Conservation (phyloP, 2,329 filamentous ascomycete species). For the Penicillium sp. region DNA sequence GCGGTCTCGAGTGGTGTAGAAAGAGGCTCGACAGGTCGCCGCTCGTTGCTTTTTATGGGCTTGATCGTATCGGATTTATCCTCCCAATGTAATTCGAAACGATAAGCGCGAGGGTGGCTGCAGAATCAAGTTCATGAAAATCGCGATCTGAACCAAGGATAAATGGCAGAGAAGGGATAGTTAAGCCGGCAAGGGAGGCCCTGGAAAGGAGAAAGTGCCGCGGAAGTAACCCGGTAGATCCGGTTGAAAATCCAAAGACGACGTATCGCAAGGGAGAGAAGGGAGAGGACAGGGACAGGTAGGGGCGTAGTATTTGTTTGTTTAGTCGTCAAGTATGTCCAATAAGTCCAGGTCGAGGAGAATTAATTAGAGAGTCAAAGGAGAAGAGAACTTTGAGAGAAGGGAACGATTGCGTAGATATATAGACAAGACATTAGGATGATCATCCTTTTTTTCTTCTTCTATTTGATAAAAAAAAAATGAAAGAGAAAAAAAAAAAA, state of each 20-base stretch:
- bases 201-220: constrained; percentile 26
- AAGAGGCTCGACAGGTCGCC: constrained; percentile 20
- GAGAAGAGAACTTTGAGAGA: constrained; percentile 18
- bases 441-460: constrained; percentile 8
- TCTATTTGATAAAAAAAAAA: constrained; percentile 2
- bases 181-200: constrained; percentile 25
- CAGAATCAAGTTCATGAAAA: constrained; percentile 25
- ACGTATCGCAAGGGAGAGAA: constrained; percentile 36
- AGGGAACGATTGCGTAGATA: constrained; percentile 36
- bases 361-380: constrained; percentile 18
- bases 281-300: constrained; percentile 29
- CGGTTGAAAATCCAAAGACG: constrained; percentile 26
- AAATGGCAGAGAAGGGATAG: constrained; percentile 28
- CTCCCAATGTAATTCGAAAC: constrained; percentile 13
- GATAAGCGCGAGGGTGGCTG: constrained; percentile 28
- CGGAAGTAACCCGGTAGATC: constrained; percentile 28
- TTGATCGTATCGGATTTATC: constrained; percentile 7
- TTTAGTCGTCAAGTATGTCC: constrained; percentile 15
- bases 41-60: constrained; percentile 26
- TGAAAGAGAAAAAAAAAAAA: background rate
- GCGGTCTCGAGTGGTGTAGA: constrained; percentile 2
- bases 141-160: constrained; percentile 26
- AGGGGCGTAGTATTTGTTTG: constrained; percentile 11
- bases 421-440: constrained; percentile 14
- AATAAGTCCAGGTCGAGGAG: constrained; percentile 1